Conservation (phyloP, 148 eudicot species). For the Cornus controversa region DNA sequence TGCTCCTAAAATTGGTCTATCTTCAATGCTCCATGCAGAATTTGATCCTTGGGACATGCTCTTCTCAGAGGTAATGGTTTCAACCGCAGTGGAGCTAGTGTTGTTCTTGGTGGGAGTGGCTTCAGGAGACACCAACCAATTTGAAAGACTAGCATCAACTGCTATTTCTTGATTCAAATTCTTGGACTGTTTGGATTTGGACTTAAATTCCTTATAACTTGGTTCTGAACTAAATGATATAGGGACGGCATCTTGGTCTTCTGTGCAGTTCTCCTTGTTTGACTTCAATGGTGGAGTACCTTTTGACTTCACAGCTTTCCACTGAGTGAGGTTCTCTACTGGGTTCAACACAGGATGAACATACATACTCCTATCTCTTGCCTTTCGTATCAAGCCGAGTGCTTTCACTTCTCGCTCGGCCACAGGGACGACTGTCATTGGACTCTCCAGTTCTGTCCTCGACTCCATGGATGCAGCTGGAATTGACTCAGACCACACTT, state of each 20-base stretch:
- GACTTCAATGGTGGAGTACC: slow-evolving; percentile 33
- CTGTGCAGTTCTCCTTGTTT: slow-evolving; percentile 60
- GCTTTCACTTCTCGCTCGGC: slow-evolving; percentile 26
- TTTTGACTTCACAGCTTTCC: slow-evolving; percentile 72
- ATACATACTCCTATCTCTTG: slow-evolving; percentile 65
- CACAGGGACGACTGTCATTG: slow-evolving; percentile 10
- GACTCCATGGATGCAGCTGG: slow-evolving; percentile 8
- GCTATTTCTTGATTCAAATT: slow-evolving; percentile 39
- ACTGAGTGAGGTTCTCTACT: slow-evolving; percentile 72
- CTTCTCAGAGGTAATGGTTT: slow-evolving; percentile 35
- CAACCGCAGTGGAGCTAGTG: slow-evolving; percentile 28
- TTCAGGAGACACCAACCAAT: slow-evolving; percentile 64
- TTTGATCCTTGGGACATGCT: slow-evolving; percentile 61
- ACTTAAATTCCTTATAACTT: slow-evolving; percentile 10
- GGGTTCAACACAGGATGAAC: slow-evolving; percentile 72
- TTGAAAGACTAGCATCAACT: slow-evolving; percentile 87
- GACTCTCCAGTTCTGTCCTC: slow-evolving; percentile 13
- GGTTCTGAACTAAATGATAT: slow-evolving; percentile 29
- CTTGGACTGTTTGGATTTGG: slow-evolving; percentile 27
- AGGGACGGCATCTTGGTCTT: slow-evolving; percentile 25
- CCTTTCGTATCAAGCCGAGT: slow-evolving; percentile 30
- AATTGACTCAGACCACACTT: slow-evolving; percentile 44
- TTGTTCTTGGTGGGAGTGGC: slow-evolving; percentile 38
- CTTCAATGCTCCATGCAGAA: slow-evolving; percentile 48
- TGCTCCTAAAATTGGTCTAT: slow-evolving; percentile 82